Conservation (phyloP, 2,329 filamentous ascomycete species). For the Cercospora sp. region DNA sequence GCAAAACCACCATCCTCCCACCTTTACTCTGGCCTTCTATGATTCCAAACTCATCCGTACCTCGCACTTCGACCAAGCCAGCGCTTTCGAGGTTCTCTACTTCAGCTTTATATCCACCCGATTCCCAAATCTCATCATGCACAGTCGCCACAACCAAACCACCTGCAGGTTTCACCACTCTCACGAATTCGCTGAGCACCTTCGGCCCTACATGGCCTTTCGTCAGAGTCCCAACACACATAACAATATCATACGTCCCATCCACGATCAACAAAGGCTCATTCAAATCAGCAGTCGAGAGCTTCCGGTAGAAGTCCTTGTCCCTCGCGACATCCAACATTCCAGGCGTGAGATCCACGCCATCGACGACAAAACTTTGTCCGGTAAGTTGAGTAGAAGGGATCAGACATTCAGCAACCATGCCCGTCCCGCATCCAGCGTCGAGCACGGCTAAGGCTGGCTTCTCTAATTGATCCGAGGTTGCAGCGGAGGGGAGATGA, state of each 20-base stretch:
- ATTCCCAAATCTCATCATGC: constrained; percentile 25
- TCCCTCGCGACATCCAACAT: constrained; percentile 19
- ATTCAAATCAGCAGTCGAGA: constrained; percentile 20
- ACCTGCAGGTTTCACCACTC: constrained; percentile 14
- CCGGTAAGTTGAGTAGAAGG: not conserved
- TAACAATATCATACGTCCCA: constrained; percentile 20
- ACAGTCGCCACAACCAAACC: constrained; percentile 23
- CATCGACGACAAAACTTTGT: constrained; percentile 16
- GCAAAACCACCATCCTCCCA: constrained; percentile 24
- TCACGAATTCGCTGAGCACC: constrained; percentile 19
- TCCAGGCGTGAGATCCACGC: constrained; percentile 19
- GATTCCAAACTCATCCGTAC: constrained; percentile 19
- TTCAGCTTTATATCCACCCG: constrained; percentile 17
- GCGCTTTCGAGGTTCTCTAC: constrained; percentile 11
- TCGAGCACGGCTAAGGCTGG: constrained; percentile 17
- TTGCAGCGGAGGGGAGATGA: not conserved
- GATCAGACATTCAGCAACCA: constrained; percentile 14
- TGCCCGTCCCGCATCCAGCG: constrained; percentile 23
- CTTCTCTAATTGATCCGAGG: not conserved
- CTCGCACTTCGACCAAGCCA: constrained; percentile 17
- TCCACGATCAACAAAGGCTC: constrained; percentile 16
- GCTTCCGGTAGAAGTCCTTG: constrained; percentile 17
- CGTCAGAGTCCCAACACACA: constrained; percentile 25
- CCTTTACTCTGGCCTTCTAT: constrained; percentile 16
- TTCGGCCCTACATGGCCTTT: constrained; percentile 24